Evolutionary conservation across 2,329 filamentous ascomycete genomes (phyloP).

Genomic region (Botrytis pseudocinerea): DNA sequence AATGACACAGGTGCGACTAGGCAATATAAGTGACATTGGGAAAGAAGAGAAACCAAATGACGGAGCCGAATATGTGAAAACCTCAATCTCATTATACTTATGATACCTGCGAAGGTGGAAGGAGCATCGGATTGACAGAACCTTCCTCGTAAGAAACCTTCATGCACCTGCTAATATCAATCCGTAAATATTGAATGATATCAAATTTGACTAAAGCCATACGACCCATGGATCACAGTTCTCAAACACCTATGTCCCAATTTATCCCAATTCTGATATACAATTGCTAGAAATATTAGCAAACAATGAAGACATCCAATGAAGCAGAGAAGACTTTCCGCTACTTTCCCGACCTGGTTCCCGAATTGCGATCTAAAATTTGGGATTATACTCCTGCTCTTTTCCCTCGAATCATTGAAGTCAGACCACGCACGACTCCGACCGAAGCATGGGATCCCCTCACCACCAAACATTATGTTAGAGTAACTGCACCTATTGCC

Average conservation of each 20-base stretch:
- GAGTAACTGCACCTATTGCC: background rate
- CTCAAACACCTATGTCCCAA: background rate
- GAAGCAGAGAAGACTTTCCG: background rate
- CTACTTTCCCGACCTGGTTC: background rate
- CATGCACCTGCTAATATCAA: background rate
- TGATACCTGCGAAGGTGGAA: background rate
- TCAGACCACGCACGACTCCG: slow-evolving; percentile 4
- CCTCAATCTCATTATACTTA: background rate
- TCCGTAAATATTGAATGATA: background rate
- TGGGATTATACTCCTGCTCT: background rate
- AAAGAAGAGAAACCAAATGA: no score
- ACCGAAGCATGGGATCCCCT: slow-evolving; percentile 9
- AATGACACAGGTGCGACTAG: background rate
- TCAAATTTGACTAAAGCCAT: no score
- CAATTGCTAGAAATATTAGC: background rate
- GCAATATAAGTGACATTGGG: background rate
- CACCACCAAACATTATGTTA: slow-evolving; percentile 8
- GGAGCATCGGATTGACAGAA: background rate
- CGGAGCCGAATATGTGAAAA: background rate
- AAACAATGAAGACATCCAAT: background rate
- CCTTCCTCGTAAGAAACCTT: background rate
- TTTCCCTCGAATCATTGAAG: slow-evolving; percentile 18
- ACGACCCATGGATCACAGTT: background rate
- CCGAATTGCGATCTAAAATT: background rate
- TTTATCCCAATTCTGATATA: background rate